Base-by-base conservation (phyloP, 768 basidiomycete species). In the Tulasnella sp. region DNA sequence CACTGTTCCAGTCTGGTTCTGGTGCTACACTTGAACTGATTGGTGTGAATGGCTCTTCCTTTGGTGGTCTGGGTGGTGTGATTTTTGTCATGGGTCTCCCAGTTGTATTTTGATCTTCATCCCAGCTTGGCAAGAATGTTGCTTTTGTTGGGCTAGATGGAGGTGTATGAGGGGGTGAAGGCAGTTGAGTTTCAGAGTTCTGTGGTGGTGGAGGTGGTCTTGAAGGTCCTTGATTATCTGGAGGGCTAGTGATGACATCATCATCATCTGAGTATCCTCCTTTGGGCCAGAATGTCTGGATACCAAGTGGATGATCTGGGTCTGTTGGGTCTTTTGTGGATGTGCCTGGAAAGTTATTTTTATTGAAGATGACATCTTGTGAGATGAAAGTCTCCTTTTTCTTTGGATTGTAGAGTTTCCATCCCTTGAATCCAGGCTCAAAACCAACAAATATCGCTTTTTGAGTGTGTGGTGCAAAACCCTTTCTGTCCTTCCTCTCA, bases 401-500 rank as follows among this genome's bases (percentile, higher is more conserved):
- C 27, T 10, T 25, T 12, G 10, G 56, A 46, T 74, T 59, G 29
- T 70, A 71, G 63, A 71, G 68, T 10, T 64, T 51, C 53, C 71
- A 75, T 1, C 68, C 70, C 53, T 74, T 74, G 0, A 71, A 67
- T 17, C 68, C 66, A 0, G 51, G 21, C 0, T 66, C n/a, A n/a
- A n/a, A n/a, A n/a, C n/a, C n/a, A n/a, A n/a, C n/a, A n/a, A n/a
- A n/a, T n/a, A n/a, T n/a, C 63, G 74, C 73, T 64, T 73, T 70
- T 25, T 60, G 29, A 24, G 63, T 59, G 52, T 68, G 66, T 1
- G 64, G 17, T 9, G 46, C 55, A 25, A 62, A 50, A 5, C 25
- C 29, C 2, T 17, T 22, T 9, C 64, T 42, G 42, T 45, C 61
- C 49, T 74, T 68, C 55, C 69, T 70, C 52, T 67, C 68, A 5